phyloP scores from a whole-genome alignment of 2,329 filamentous ascomycete species.

The Hypoxylon sp. region DNA sequence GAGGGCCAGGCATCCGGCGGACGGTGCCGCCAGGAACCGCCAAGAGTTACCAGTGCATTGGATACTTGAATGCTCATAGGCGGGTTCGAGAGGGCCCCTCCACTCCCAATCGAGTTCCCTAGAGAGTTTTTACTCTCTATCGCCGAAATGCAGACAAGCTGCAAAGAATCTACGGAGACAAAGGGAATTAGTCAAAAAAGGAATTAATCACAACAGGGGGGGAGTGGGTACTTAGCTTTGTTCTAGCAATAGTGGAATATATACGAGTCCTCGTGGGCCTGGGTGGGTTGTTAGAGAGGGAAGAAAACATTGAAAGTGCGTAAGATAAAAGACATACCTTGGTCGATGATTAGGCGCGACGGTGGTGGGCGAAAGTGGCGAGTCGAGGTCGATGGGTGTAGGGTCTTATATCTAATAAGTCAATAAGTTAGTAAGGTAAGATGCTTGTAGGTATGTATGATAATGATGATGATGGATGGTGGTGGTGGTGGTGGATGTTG shows the following conservation, averaged over 20 bases:
- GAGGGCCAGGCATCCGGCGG: neutral
- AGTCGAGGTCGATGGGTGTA: neutral
- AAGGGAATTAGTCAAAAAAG: no score
- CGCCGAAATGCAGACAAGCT: neutral
- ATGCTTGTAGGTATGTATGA: neutral
- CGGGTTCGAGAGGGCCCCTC: constrained; percentile 3
- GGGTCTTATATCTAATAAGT: no score
- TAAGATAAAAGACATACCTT: neutral
- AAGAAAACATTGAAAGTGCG: neutral
- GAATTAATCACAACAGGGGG: neutral
- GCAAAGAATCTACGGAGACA: neutral
- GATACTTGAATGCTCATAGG: constrained; percentile 2
- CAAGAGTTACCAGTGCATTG: constrained; percentile 8
- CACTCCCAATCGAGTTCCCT: constrained; percentile 1
- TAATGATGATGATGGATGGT: neutral
- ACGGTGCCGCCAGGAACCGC: neutral
- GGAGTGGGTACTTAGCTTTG: neutral
- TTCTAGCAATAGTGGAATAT: neutral
- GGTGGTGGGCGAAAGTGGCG: neutral
- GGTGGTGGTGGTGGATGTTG: neutral
- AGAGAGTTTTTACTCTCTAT: neutral
- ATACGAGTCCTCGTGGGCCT: neutral
- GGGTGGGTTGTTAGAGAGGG: neutral
- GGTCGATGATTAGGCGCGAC: neutral
- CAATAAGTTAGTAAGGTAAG: no score